Base-by-base conservation (phyloP, 768 basidiomycete genomes). In the Suillus decipiens region DNA sequence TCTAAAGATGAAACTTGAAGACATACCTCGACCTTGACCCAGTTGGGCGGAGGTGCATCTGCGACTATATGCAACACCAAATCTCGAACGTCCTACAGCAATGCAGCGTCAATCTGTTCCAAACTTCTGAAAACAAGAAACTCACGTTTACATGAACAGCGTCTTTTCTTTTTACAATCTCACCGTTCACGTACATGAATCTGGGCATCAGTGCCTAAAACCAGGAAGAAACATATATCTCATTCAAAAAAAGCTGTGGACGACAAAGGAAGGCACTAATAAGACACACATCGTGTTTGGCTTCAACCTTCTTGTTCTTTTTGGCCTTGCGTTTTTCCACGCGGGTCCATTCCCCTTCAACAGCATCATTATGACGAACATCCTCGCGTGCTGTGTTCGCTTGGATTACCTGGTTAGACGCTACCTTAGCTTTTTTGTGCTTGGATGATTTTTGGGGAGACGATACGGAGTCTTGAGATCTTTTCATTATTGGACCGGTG, bases 101-200 rank as follows among this genome's bases (percentile, higher is more conserved):
- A 50, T 48, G 15, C 36, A 42, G n/a, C 11, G 17, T 12, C 24
- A 47, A 47, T 28, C 28, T 39, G 41, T 5, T 0, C 9, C 0
- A 37, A 51, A 28, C 34, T 34, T 31, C 41, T 39, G 15, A 22
- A 24, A 15, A 10, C 3, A 17, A 33, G 10, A 0, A 10, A 82
- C 89, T 63, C 68, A 95, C 95, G 61, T 89, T 89, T 63, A 96
- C 87, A n/a, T 87, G 85, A 60, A 96, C 83, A 43, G 92, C 88
- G 67, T 89, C 83, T 41, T 84, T 86, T 61, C 91, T 78, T 72
- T 84, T 89, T 53, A 82, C 68, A 63, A 96, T 95, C 65, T 94
- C 93, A 15, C 79, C 77, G 67, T 87, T 90, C 41, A 86, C 84
- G 67, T 95, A 96, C 82, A 93, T 86, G 74, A 96, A 96, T 62